Percentiles rank a stretch among this genome's conserved stretches.
Conservation (phyloP, 768 basidiomycete species). For the Lentinula boryana region DNA sequence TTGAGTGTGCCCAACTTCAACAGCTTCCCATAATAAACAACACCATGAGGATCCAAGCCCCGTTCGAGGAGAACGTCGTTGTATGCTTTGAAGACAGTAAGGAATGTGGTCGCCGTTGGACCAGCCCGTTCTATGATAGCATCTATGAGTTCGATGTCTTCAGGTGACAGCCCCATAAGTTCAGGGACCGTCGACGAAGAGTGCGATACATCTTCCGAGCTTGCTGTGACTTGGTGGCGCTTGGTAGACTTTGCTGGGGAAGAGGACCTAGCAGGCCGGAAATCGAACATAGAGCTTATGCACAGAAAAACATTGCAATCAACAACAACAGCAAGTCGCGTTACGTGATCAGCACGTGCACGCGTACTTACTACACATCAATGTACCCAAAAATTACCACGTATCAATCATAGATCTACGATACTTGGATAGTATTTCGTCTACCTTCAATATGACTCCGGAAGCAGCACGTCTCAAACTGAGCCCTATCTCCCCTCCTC, state of each 20-base stretch:
- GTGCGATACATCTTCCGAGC: conserved; percentile 31
- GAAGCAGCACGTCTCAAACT: conserved; percentile 67
- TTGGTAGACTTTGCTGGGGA: conserved; percentile 23
- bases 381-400: neutral
- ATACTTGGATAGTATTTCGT: conserved; percentile 66
- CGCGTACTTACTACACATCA: neutral
- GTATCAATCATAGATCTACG: conserved; percentile 44
- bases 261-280: conserved; percentile 43
- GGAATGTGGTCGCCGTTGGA: conserved; percentile 65
- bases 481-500: conserved; percentile 52
- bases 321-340: neutral
- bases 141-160: conserved; percentile 70
- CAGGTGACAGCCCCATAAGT: conserved; percentile 40
- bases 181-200: conserved; percentile 38
- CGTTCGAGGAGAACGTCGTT: conserved; percentile 70
- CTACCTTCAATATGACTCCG: conserved; percentile 76
- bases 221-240: conserved; percentile 10
- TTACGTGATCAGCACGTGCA: neutral
- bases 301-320: neutral
- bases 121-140: conserved; percentile 67
- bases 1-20: conserved; percentile 79
- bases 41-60: conserved; percentile 75
- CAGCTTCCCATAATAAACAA: conserved; percentile 75
- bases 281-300: conserved; percentile 30
- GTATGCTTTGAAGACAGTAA: conserved; percentile 81